Evolutionary conservation across 148 eudicot genomes (phyloP).

Genomic region (Fallopia convolvulus): DNA sequence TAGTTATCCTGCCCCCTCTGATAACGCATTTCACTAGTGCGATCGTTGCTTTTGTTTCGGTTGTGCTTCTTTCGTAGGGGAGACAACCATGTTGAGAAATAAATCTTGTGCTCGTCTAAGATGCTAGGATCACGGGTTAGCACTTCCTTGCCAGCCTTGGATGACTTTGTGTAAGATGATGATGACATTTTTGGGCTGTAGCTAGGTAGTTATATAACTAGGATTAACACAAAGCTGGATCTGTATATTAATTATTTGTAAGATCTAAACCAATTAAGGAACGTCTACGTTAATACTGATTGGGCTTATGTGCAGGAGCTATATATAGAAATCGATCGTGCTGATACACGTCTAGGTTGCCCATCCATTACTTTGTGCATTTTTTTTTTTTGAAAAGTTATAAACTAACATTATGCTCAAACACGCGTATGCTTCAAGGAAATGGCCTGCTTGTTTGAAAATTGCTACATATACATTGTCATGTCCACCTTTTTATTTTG

Average conservation of each 20-base stretch:
- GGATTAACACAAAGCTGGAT: background rate
- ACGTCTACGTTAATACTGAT: background rate
- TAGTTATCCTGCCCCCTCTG: background rate
- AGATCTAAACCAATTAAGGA: background rate
- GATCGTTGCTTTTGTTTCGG: background rate
- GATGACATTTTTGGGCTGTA: background rate
- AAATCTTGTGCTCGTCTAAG: conserved; percentile 4
- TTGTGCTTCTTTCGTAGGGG: background rate
- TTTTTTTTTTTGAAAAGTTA: background rate
- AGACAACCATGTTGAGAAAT: background rate
- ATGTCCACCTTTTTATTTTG: background rate
- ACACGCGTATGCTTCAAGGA: background rate
- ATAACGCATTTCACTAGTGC: background rate
- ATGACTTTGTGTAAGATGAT: background rate
- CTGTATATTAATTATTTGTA: background rate
- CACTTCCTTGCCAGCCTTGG: background rate
- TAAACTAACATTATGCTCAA: background rate
- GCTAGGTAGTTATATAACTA: background rate
- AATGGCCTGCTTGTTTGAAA: background rate
- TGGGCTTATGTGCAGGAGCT: background rate
- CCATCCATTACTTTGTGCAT: background rate
- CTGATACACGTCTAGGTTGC: background rate
- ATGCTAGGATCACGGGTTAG: background rate
- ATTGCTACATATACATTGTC: background rate
- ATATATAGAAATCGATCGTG: background rate